Conservation (phyloP, 1,284 basidiomycete genomes). For the Malassezia psittaci region DNA sequence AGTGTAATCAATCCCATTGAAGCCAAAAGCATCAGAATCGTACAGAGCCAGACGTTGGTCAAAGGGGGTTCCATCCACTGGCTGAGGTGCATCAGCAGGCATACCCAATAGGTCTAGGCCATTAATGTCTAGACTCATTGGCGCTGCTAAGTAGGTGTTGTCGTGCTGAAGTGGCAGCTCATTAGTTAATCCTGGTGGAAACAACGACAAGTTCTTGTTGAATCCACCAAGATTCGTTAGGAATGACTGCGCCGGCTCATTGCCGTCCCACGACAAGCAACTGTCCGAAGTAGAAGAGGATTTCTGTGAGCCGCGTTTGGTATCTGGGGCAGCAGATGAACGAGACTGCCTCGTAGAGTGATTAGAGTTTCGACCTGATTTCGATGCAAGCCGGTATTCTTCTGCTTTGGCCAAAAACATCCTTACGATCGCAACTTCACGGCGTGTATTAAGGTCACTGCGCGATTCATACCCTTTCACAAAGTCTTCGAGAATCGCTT, state of each 20-base stretch:
- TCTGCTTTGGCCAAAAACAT: slow-evolving; percentile 37
- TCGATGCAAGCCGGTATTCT: slow-evolving; percentile 23
- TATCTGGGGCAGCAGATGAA: neutral
- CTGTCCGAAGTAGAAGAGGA: neutral
- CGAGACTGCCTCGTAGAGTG: neutral
- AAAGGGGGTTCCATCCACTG: neutral
- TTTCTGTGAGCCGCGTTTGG: neutral
- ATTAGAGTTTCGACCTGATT: neutral
- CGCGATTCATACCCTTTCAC: slow-evolving; percentile 30
- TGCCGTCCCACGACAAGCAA: neutral
- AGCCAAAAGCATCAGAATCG: neutral
- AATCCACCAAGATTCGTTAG: slow-evolving; percentile 32
- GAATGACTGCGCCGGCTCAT: slow-evolving; percentile 20
- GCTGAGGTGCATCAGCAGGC: neutral
- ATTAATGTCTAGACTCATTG: neutral
- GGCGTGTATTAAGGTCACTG: slow-evolving; percentile 35
- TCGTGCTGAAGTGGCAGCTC: neutral
- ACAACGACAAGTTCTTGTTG: slow-evolving; percentile 2
- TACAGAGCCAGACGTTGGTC: neutral
- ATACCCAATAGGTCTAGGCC: neutral
- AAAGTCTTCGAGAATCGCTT: slow-evolving; percentile 35
- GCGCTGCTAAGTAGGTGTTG: neutral
- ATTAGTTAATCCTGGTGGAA: neutral
- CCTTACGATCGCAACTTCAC: slow-evolving; percentile 42
- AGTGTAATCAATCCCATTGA: neutral